Conservation (phyloP, 2,329 filamentous ascomycete species). For the Penicillium sp. region DNA sequence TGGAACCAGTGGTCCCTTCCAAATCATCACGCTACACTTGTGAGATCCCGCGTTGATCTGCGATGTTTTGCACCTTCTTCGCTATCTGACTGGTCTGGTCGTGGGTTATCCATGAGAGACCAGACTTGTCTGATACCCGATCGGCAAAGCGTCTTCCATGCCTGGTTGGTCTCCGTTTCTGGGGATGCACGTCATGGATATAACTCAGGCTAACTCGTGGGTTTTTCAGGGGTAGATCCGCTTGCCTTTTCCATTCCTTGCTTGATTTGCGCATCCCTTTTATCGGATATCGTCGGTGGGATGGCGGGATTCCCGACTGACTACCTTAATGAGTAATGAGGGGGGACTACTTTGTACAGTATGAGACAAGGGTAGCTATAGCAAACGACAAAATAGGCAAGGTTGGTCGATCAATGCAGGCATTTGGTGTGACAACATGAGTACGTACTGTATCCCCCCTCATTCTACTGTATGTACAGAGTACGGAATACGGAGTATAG, state of each 20-base stretch:
- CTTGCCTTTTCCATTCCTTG: not conserved
- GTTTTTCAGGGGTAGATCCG: slow-evolving; percentile 4
- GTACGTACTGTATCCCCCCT: not conserved
- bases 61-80: not conserved
- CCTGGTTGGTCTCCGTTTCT: not conserved
- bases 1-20: not conserved
- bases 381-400: not conserved
- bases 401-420: not conserved
- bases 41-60: slow-evolving; percentile 4
- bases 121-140: not conserved
- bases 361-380: not conserved
- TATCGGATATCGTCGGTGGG: not conserved
- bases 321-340: not conserved
- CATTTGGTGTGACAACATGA: not conserved
- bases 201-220: not conserved
- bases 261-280: not conserved
- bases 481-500: too few relatives aligned
- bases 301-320: not conserved
- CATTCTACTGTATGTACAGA: not conserved
- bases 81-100: not conserved
- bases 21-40: not conserved
- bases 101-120: not conserved
- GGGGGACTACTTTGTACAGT: too few relatives aligned
- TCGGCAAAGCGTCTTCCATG: not conserved
- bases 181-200: not conserved